A percentile compares a stretch with the other conserved stretches of the same genome.
Conservation (phyloP, 257 asterid species). For the Ajuga chamaepitys region DNA sequence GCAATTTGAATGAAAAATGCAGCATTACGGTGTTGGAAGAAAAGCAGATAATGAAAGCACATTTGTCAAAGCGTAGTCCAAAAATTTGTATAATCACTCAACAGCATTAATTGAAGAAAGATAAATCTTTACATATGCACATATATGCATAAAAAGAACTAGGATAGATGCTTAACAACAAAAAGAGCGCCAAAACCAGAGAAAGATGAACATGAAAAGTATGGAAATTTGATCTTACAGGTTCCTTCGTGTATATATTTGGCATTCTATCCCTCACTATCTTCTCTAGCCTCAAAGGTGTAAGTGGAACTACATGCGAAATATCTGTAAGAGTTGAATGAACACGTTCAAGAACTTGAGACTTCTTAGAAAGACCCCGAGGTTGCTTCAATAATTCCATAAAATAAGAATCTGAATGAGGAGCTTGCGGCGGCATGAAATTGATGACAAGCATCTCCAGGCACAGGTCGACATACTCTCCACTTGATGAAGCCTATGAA, state of each 20-base stretch:
- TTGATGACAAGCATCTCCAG: slow-evolving; percentile 75
- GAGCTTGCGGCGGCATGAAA: slow-evolving; percentile 55
- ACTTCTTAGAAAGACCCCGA: slow-evolving; percentile 54
- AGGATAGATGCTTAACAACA: background rate
- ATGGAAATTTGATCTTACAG: slow-evolving; percentile 36
- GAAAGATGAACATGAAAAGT: background rate
- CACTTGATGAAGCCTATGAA: slow-evolving; percentile 73
- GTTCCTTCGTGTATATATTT: slow-evolving; percentile 30
- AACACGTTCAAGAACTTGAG: slow-evolving; percentile 65
- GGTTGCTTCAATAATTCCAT: slow-evolving; percentile 46
- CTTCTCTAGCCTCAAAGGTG: slow-evolving; percentile 67
- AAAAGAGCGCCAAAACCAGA: background rate
- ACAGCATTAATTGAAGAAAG: background rate
- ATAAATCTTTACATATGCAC: background rate
- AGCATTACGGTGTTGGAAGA: background rate
- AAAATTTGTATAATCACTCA: background rate
- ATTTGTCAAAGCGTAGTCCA: background rate
- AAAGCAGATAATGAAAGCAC: background rate
- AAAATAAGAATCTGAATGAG: slow-evolving; percentile 27
- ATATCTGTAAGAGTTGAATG: slow-evolving; percentile 65
- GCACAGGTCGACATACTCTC: slow-evolving; percentile 66
- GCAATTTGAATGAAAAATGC: background rate
- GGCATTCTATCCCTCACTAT: slow-evolving; percentile 66
- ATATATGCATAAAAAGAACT: background rate
- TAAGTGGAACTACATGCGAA: slow-evolving; percentile 65